A percentile compares a stretch with the other conserved stretches of the same genome.
Conservation (phyloP, 2,329 filamentous ascomycete species). For the Cytospora piceicola region DNA sequence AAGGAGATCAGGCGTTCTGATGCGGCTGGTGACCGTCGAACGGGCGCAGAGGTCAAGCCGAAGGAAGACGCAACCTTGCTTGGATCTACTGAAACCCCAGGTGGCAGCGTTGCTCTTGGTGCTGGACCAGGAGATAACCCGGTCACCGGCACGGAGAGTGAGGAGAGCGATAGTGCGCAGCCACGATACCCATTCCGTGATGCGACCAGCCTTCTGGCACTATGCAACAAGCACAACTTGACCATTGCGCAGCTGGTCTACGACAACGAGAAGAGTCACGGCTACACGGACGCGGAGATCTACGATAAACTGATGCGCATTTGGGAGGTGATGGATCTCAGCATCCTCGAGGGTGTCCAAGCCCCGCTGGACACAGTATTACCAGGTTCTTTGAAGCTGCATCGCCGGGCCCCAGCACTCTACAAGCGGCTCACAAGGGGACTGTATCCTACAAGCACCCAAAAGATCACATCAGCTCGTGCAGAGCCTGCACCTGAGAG, state of each 20-base stretch:
- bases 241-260: constrained; percentile 57
- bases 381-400: constrained; percentile 53
- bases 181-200: constrained; percentile 54
- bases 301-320: constrained; percentile 51
- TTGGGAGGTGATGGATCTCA: constrained; percentile 57
- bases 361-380: constrained; percentile 47
- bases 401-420: constrained; percentile 50
- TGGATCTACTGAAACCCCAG: not conserved
- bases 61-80: constrained; percentile 35
- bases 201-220: constrained; percentile 48
- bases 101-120: constrained; percentile 31
- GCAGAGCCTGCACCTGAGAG: constrained; percentile 11
- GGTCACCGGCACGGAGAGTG: constrained; percentile 20
- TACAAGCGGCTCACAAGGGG: constrained; percentile 51
- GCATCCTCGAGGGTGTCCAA: constrained; percentile 54
- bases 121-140: constrained; percentile 29
- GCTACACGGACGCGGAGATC: constrained; percentile 54
- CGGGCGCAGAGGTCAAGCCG: constrained; percentile 48
- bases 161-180: constrained; percentile 35
- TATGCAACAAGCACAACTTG: constrained; percentile 55
- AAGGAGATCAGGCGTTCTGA: constrained; percentile 53
- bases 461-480: constrained; percentile 20
- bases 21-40: constrained; percentile 50
- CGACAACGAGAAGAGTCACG: constrained; percentile 56
- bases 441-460: constrained; percentile 44